Base-by-base conservation (phyloP, 2,329 filamentous ascomycete species). In the Ascochyta viciae-villosae region DNA sequence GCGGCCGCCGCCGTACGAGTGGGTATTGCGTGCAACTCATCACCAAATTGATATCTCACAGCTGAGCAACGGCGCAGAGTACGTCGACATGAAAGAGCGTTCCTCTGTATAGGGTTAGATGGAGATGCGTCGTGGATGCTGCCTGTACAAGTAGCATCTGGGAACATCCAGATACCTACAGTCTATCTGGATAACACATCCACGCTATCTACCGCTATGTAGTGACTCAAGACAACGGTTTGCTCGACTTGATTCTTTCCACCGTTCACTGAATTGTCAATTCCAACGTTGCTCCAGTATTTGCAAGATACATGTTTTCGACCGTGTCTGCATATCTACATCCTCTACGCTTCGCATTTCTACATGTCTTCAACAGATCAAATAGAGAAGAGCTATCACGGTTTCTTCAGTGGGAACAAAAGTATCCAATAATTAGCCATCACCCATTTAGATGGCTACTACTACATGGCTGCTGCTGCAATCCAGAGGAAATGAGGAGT, bases 1-100 rank as follows among this genome's bases (percentile, higher is more conserved):
- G 44, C 52, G 52, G 46, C 24, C 5, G 45, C 41, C 52, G 45
- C 52, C 46, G 52, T 42, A 16, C 44, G 27, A 27, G 51, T 50
- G 44, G 44, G 27, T 47, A 47, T 9, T 22, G 29, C 43, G 37
- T 40, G 37, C 50, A 26, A 48, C 38, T 45, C 26, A 24, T 37
- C 22, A 10, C 3, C 10, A 2, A n/a, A 39, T 3, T 7, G 8
- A 15, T 7, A 19, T 35, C 33, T 35, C 33, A 9, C 33, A 16
- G 10, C 29, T 10, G 3, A 15, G 29, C 13, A 12, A 31, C 12
- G 10, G 29, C 4, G 29, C 29, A 4, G 29, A 31, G 29, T 31
- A 16, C 7, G 15, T 16, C 15, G 33, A 16, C 33, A 35, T 16
- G 33, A 35, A 35, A 9, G 15, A n/a, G 15, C 33, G 15, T 16